These are phyloP conservation scores for Salinomyces thailandicus DNA, from an alignment of 2,329 filamentous ascomycete species.

Conservation along the genomic window DNA sequence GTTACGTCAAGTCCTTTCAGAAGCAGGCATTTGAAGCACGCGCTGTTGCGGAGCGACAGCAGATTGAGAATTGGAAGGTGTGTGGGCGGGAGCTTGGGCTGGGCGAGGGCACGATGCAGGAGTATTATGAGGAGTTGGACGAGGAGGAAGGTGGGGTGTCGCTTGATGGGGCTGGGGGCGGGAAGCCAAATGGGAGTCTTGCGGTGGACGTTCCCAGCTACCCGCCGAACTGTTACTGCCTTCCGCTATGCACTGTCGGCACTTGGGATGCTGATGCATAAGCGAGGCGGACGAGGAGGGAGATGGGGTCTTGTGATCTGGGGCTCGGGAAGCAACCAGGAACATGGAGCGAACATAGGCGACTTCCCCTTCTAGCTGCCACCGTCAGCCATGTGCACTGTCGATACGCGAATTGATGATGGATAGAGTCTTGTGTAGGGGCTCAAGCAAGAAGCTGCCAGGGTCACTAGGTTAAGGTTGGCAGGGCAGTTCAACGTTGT, in stretches of 20 bases:
- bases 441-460: too few species aligned
- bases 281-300: too few species aligned
- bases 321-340: too few species aligned
- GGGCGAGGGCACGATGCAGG: conserved; percentile 4
- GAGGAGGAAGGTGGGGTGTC: conserved; percentile 13
- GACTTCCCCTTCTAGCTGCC: too few species aligned
- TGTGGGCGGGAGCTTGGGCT: conserved; percentile 2
- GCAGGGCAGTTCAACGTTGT: too few species aligned
- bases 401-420: too few species aligned
- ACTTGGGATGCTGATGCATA: conserved; percentile 2
- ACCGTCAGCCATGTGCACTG: too few species aligned
- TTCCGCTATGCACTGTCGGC: not conserved
- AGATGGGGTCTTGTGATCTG: too few species aligned
- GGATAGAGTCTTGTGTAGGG: too few species aligned
- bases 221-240: conserved; percentile 1
- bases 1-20: conserved; percentile 16
- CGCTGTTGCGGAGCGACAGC: conserved; percentile 6
- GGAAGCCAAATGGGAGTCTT: not conserved
- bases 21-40: conserved; percentile 14
- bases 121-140: conserved; percentile 11
- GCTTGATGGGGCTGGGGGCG: conserved; percentile 3
- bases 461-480: too few species aligned
- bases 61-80: conserved; percentile 10
- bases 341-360: too few species aligned
- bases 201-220: too few species aligned